Evolutionary conservation across 306 rosid species (phyloP).

Genomic region (Trifolium pratense): DNA sequence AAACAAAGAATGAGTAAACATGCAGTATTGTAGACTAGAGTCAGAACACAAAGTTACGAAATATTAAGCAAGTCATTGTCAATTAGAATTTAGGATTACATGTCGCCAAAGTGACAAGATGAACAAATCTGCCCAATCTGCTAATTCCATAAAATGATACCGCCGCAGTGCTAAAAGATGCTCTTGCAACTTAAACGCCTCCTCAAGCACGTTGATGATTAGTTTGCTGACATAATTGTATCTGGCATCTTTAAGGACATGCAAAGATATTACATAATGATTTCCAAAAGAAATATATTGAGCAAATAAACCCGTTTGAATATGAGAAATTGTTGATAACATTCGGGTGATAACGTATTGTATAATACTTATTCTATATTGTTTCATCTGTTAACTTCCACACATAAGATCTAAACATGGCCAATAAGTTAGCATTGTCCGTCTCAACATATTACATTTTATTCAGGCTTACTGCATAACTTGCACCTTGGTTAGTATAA

Average conservation of each 20-base stretch:
- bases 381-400: constrained; percentile 13
- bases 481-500: constrained; percentile 27
- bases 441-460: constrained; percentile 24
- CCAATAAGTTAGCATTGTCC: constrained; percentile 12
- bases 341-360: neutral
- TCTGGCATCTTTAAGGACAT: constrained; percentile 67
- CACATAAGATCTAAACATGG: constrained; percentile 13
- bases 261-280: constrained; percentile 6
- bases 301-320: neutral
- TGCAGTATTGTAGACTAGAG: constrained; percentile 24
- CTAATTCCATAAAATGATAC: constrained; percentile 91
- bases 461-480: constrained; percentile 10
- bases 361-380: constrained; percentile 22
- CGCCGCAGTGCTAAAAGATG: constrained; percentile 87
- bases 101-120: constrained; percentile 86
- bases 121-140: constrained; percentile 98
- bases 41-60: constrained; percentile 25
- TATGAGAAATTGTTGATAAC: constrained; percentile 23
- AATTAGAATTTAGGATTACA: constrained; percentile 54
- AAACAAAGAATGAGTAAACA: constrained; percentile 42
- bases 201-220: constrained; percentile 84
- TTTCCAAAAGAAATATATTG: too few species aligned
- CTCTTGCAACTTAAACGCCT: constrained; percentile 83
- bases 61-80: constrained; percentile 36
- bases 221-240: constrained; percentile 90